Evolutionary conservation across 352 stramenopile species (phyloP).

Genomic region (Globisporangium iwayamae): DNA sequence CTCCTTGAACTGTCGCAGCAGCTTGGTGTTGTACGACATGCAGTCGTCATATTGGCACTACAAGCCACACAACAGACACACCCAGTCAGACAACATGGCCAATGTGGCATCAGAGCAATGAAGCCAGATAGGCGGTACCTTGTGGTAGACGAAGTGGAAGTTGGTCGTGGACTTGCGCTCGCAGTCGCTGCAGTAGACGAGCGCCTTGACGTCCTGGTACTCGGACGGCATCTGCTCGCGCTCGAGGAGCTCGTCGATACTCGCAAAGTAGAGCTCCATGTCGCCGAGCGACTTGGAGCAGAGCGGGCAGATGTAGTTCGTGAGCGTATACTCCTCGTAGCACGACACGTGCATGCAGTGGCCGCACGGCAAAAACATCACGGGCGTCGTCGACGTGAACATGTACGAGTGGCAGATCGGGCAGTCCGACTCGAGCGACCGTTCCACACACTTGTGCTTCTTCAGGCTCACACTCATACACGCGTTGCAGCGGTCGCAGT

Average conservation of each 20-base stretch:
- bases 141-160: slow-evolving; percentile 88
- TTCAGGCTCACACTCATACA: slow-evolving; percentile 93
- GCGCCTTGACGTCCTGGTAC: slow-evolving; percentile 67
- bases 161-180: slow-evolving; percentile 79
- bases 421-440: slow-evolving; percentile 93
- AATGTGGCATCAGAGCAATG: not conserved
- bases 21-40: slow-evolving; percentile 83
- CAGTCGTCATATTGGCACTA: slow-evolving; percentile 77
- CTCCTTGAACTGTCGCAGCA: slow-evolving; percentile 74
- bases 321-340: slow-evolving; percentile 93
- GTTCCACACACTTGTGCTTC: slow-evolving; percentile 93
- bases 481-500: slow-evolving; percentile 98
- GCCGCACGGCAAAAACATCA: slow-evolving; percentile 93
- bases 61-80: not conserved
- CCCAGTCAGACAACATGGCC: not conserved
- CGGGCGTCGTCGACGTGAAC: slow-evolving; percentile 94
- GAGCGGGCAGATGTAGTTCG: slow-evolving; percentile 93
- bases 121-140: slow-evolving; percentile 29
- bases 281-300: slow-evolving; percentile 95
- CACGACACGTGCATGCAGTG: slow-evolving; percentile 97
- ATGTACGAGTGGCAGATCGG: slow-evolving; percentile 95
- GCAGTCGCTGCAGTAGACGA: slow-evolving; percentile 86
- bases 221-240: slow-evolving; percentile 78
- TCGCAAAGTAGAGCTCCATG: slow-evolving; percentile 89
- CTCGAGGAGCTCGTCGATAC: slow-evolving; percentile 79